phyloP scores from a whole-genome alignment of 352 stramenopile species.

The Globisporangium emineosum region DNA sequence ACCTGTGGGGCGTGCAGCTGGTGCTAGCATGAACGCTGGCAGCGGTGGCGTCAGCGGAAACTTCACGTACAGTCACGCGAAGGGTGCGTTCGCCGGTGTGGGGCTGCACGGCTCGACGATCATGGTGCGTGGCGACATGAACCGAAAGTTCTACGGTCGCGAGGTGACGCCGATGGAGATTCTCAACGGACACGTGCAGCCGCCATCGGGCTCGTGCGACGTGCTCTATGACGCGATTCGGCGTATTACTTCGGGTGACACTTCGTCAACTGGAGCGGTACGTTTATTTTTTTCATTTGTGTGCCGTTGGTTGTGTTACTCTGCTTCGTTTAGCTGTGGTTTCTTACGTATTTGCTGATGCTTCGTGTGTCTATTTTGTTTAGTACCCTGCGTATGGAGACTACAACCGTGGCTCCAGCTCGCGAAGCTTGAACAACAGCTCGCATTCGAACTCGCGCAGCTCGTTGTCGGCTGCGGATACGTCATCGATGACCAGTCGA shows the following conservation, averaged over 20 bases:
- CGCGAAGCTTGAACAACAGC: slow-evolving; percentile 11
- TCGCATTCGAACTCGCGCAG: slow-evolving; percentile 7
- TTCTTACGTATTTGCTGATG: neutral
- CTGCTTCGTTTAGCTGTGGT: neutral
- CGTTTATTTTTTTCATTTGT: slow-evolving; percentile 1
- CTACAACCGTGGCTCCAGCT: slow-evolving; percentile 13
- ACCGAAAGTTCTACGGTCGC: slow-evolving; percentile 78
- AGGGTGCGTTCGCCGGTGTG: slow-evolving; percentile 75
- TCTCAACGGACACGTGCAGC: slow-evolving; percentile 66
- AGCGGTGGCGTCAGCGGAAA: slow-evolving; percentile 76
- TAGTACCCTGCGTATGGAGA: slow-evolving; percentile 20
- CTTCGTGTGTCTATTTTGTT: neutral
- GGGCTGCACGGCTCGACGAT: slow-evolving; percentile 83
- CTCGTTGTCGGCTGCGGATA: slow-evolving; percentile 19
- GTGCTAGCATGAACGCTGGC: slow-evolving; percentile 75
- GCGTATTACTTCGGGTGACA: slow-evolving; percentile 30
- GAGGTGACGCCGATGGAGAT: slow-evolving; percentile 83
- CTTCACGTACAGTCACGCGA: slow-evolving; percentile 86
- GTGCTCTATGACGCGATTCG: slow-evolving; percentile 67
- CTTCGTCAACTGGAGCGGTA: slow-evolving; percentile 7
- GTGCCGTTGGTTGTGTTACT: neutral
- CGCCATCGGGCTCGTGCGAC: slow-evolving; percentile 59
- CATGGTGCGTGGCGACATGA: slow-evolving; percentile 82
- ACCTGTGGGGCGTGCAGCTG: slow-evolving; percentile 61
- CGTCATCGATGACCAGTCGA: slow-evolving; percentile 9